Percentiles rank a stretch among this genome's conserved stretches.
These are phyloP conservation scores for Fusarium oligoseptatum DNA, from an alignment of 2,329 filamentous ascomycete genomes.

Conservation along the genomic window DNA sequence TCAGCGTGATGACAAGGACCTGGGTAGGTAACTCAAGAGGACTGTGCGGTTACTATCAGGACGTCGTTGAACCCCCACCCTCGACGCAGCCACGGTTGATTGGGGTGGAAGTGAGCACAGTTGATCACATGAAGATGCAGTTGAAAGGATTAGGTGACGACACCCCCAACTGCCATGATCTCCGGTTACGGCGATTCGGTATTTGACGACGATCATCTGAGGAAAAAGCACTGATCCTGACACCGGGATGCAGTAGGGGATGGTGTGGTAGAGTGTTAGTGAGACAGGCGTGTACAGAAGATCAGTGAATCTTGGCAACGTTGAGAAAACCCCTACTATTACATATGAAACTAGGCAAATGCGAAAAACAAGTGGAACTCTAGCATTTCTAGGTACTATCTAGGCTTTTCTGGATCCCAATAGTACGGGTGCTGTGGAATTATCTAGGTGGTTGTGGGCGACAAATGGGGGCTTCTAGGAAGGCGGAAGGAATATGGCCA, in stretches of 20 bases:
- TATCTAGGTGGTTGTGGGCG: neutral
- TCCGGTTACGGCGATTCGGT: neutral
- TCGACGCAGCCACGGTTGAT: conserved; percentile 33
- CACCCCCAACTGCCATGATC: neutral
- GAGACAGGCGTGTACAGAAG: neutral
- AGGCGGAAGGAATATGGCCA: neutral
- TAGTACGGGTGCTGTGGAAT: neutral
- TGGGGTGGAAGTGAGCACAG: conserved; percentile 28
- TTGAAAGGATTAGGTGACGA: conserved; percentile 3
- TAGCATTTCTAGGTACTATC: neutral
- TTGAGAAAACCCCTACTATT: neutral
- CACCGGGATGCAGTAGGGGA: neutral
- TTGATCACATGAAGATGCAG: conserved; percentile 24
- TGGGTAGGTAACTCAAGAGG: neutral
- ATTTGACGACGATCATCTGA: neutral
- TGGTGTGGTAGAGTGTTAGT: neutral
- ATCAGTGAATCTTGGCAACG: neutral
- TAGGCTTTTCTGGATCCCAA: neutral
- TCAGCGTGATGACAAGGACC: neutral
- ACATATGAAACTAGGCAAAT: neutral
- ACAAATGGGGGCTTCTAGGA: neutral
- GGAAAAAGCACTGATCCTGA: neutral
- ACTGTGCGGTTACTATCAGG: conserved; percentile 5
- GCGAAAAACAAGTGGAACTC: neutral
- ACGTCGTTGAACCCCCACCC: conserved; percentile 34